Percentiles rank a stretch among this genome's conserved stretches.
phyloP scores from a whole-genome alignment of 768 basidiomycete genomes.

The Calvatia gigantea region DNA sequence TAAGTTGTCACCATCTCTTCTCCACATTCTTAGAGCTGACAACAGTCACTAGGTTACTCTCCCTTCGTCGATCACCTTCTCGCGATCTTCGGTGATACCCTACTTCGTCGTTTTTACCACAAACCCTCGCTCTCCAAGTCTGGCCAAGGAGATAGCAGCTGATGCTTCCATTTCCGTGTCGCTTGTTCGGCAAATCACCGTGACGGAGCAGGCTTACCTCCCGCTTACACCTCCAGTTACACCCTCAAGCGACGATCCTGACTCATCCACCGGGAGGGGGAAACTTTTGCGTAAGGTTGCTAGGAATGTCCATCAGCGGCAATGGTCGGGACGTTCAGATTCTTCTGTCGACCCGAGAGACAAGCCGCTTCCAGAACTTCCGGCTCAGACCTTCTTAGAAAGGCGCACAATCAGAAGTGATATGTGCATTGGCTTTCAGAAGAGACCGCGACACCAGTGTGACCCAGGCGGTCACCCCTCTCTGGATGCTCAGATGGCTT shows the following conservation, averaged over 20 bases:
- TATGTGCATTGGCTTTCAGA: slow-evolving; percentile 67
- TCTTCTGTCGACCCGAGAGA: slow-evolving; percentile 23
- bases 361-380: slow-evolving; percentile 41
- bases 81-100: slow-evolving; percentile 58
- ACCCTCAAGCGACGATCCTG: slow-evolving; percentile 46
- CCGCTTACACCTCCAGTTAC: slow-evolving; percentile 49
- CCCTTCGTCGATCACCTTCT: slow-evolving; percentile 57
- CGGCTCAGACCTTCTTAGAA: slow-evolving; percentile 37
- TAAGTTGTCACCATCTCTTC: slow-evolving; percentile 31
- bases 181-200: slow-evolving; percentile 55
- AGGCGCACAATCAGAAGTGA: slow-evolving; percentile 44
- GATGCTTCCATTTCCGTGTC: slow-evolving; percentile 72
- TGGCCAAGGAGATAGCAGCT: slow-evolving; percentile 63
- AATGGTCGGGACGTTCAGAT: slow-evolving; percentile 21
- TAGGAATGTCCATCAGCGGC: slow-evolving; percentile 20
- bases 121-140: slow-evolving; percentile 45
- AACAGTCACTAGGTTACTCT: slow-evolving; percentile 50
- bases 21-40: slow-evolving; percentile 6
- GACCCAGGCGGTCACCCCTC: slow-evolving; percentile 39
- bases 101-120: slow-evolving; percentile 76
- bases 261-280: slow-evolving; percentile 19
- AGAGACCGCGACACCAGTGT: slow-evolving; percentile 51
- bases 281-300: slow-evolving; percentile 35
- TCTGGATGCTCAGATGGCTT: slow-evolving; percentile 38
- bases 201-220: slow-evolving; percentile 38